Evolutionary conservation across 768 basidiomycete species (phyloP), one percentile per base, ranked within the genome.

Genomic region (Mycena capillaripes): DNA sequence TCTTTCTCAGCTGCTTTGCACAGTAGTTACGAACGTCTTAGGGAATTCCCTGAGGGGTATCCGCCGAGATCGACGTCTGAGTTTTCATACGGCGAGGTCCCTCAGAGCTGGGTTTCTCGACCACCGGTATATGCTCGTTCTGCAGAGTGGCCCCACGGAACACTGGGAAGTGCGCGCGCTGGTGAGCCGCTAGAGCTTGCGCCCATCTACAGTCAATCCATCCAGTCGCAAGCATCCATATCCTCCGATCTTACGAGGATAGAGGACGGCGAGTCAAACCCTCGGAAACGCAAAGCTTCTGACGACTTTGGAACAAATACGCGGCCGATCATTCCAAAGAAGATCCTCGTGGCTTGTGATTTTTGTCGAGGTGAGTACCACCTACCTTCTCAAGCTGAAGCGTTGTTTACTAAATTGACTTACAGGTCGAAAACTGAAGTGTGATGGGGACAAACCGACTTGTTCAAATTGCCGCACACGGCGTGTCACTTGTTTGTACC

Each of bases 391-490:
- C n/a, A n/a, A n/a, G n/a, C 29, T 63, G 29, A 19, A 60, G 34
- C 55, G 16, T 25, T 0, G 19, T 12, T 23, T 38, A 2, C 34
- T 55, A 50, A 57, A 65, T 50, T 32, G 38, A 44, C 32, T 32
- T 56, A 53, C 75, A 95, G 93, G 87, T 52, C 89, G 93, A 65
- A 95, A 95, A 80, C 88, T 95, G 67, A 86, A 89, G 29, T 95
- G 94, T 82, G 91, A 93, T 77, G 93, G 93, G 3, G 84, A 81
- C 2, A 86, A 83, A 73, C 94, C 93, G 34, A 80, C 83, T 7
- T 95, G 93, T 74, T 84, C 82, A 9, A 91, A 92, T 77, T 95
- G 94, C 81, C 79, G 75, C 23, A 85, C 85, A 36, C 90, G 92
- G 44, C 83, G 83, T 58, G 81, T 84, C 67, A 75, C 79, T 34